These are phyloP conservation scores for Madurella mycetomatis DNA, from an alignment of 2,329 filamentous ascomycete genomes.

Conservation along the genomic window DNA sequence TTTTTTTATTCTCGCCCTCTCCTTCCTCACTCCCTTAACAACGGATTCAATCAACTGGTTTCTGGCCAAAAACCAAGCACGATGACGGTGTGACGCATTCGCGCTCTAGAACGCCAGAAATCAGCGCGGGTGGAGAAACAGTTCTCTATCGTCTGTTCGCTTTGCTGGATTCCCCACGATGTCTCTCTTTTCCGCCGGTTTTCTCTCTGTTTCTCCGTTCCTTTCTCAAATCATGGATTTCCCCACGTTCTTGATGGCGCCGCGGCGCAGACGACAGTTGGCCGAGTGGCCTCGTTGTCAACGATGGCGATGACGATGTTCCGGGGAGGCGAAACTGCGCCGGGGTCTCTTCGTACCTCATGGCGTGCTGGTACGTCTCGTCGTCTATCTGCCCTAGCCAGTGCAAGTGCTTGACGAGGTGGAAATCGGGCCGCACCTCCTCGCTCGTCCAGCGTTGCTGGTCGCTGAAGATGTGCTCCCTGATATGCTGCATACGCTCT, in stretches of 20 bases:
- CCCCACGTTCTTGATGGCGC: neutral
- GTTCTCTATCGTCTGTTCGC: neutral
- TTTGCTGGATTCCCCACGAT: neutral
- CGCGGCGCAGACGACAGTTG: neutral
- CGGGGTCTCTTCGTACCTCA: conserved; percentile 20
- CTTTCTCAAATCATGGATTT: conserved; percentile 3
- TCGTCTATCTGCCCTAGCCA: conserved; percentile 28
- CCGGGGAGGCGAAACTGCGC: conserved; percentile 6
- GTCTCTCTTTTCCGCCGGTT: neutral
- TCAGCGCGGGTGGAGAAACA: neutral
- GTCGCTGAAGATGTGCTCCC: conserved; percentile 37
- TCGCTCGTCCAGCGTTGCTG: conserved; percentile 8
- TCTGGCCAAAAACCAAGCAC: neutral
- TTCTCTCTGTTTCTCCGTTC: neutral
- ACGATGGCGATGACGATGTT: conserved; percentile 2
- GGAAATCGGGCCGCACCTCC: conserved; percentile 38
- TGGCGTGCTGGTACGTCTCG: conserved; percentile 16
- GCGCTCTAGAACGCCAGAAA: neutral
- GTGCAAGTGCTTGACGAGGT: conserved; percentile 37
- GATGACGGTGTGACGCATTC: conserved; percentile 6
- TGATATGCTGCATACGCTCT: conserved; percentile 48
- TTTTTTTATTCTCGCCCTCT: neutral
- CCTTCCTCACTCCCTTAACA: neutral
- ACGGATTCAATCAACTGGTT: neutral
- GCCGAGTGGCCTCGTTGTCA: conserved; percentile 1